Evolutionary conservation across 73 alveolate genomes (phyloP).

Genomic region (Diophrys appendiculata): DNA sequence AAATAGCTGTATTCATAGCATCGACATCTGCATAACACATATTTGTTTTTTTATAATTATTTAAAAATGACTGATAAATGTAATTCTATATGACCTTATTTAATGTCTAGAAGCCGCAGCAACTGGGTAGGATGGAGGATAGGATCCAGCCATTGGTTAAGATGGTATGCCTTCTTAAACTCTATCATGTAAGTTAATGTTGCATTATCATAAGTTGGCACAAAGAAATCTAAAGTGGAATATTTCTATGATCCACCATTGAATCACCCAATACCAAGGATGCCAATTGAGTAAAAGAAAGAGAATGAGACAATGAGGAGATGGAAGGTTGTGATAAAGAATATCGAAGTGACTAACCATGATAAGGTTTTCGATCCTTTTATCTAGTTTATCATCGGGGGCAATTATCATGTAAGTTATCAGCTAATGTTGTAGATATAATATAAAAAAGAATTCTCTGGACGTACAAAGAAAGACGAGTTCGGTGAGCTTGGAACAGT

Average conservation of each 20-base stretch:
- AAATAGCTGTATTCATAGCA: too few species aligned
- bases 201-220: too few species aligned
- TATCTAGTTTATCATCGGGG: constrained; percentile 54
- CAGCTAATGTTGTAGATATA: constrained; percentile 15
- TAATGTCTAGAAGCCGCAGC: too few species aligned
- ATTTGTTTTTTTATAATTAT: too few species aligned
- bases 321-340: constrained; percentile 40
- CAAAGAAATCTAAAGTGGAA: constrained; percentile 12
- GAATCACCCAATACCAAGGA: constrained; percentile 2
- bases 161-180: too few species aligned
- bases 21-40: too few species aligned
- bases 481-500: constrained; percentile 44
- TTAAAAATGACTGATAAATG: too few species aligned
- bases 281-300: constrained; percentile 22
- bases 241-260: constrained; percentile 53
- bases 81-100: too few species aligned
- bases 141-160: too few species aligned
- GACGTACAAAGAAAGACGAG: neutral
- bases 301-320: constrained; percentile 38
- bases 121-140: too few species aligned
- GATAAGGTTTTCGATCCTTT: constrained; percentile 41
- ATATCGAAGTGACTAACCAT: constrained; percentile 36
- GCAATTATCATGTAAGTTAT: constrained; percentile 36
- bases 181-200: too few species aligned
- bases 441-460: constrained; percentile 30